Conservation (phyloP, 164 flowering plant species). For the Liquidambar formosana region DNA sequence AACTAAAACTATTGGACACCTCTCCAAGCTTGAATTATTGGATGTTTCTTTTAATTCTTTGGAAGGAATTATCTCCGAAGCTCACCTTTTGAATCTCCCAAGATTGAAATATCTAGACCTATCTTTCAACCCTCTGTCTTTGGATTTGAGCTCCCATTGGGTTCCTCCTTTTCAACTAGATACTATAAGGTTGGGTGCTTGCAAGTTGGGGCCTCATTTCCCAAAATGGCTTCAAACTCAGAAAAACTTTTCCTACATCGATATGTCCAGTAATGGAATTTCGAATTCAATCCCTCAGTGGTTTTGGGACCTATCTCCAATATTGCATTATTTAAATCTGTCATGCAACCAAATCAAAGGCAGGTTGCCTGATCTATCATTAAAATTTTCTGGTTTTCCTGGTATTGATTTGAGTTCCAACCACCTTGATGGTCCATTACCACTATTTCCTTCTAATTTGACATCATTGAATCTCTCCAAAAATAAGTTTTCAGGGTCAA, state of each 20-base stretch:
- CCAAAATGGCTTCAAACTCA: conserved; percentile 33
- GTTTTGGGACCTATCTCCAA: conserved; percentile 16
- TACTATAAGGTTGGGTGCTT: background rate
- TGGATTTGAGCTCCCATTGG: conserved; percentile 13
- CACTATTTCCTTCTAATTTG: background rate
- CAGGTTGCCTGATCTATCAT: conserved; percentile 6
- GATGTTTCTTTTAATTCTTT: conserved; percentile 21
- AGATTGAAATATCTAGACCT: conserved; percentile 7
- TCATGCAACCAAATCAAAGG: conserved; percentile 24
- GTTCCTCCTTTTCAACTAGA: conserved; percentile 28
- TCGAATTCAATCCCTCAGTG: conserved; percentile 21
- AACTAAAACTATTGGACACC: conserved; percentile 5
- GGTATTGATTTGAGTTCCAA: conserved; percentile 13
- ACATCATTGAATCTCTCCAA: conserved; percentile 15
- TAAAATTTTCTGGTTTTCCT: background rate
- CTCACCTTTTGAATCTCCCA: conserved; percentile 25
- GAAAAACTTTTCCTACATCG: background rate
- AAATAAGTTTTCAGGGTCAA: conserved; percentile 15
- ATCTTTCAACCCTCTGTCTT: conserved; percentile 10
- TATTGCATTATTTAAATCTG: conserved; percentile 1
- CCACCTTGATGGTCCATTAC: conserved; percentile 19
- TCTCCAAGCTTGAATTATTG: conserved; percentile 17
- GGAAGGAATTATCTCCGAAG: conserved; percentile 22
- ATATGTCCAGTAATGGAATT: conserved; percentile 17
- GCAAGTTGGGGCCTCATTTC: conserved; percentile 24